Evolutionary conservation across 2,329 filamentous ascomycete species (phyloP), one percentile per base, ranked within the genome.

Genomic region (Colletotrichum sp.): DNA sequence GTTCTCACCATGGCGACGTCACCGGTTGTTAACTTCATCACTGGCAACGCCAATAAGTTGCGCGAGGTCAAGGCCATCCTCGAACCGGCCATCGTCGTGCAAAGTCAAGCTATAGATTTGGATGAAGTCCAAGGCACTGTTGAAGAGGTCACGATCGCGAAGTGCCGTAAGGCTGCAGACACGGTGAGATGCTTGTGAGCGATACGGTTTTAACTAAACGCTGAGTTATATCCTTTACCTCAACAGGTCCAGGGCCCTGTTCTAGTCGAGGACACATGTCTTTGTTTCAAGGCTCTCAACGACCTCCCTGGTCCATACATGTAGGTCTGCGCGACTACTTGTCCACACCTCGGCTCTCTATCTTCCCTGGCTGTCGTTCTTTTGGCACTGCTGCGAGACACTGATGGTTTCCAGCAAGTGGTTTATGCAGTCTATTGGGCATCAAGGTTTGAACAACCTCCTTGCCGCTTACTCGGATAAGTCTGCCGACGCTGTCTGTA

Each of bases 231-330:
- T 63, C 72, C 73, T 18, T 49, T 16, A 60, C 21, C 60, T 21
- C 16, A 21, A 21, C 76, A 98, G 95, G 86, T 97, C 64, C 89
- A 94, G 81, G 96, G 96, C 1, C 96, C 98, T 5, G 97, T 98
- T 10, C 89, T 99, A 52, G 96, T 98, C 13, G 97, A 99, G 86
- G 97, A 99, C 85, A 99, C 97, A 18, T 96, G 96, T 79, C 89
- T 99, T 65, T 98, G 96, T 88, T 99, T 98, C 84, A 94, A 95
- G 82, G 96, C 96, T 24, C 90, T 98, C 77, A 92, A 95, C 75
- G 96, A 96, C n/a, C 90, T 99, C 34, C 97, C 97, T 3, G 97
- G 97, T 2, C 95, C 96, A 55, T 99, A 99, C 84, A 98, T 99
- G 96, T 98, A 89, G 80, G 92, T 86, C 55, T 24, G 16, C n/a